phyloP scores from a whole-genome alignment of 1,284 basidiomycete species.

The Sutorius eximius region DNA sequence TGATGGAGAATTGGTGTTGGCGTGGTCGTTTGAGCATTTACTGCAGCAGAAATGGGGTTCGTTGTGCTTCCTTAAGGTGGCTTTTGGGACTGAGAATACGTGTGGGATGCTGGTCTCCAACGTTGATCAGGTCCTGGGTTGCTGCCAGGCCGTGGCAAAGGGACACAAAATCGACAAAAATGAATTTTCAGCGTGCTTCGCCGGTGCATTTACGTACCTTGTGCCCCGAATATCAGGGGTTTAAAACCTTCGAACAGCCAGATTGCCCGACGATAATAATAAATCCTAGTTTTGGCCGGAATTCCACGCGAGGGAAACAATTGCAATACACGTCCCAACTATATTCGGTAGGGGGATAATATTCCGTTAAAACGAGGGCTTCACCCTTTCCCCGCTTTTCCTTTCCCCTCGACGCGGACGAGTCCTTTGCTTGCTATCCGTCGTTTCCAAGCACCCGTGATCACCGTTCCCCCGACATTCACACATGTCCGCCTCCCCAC shows the following conservation, averaged over 20 bases:
- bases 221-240: constrained; percentile 55
- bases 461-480: constrained; percentile 23
- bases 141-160: constrained; percentile 20
- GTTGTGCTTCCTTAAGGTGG: not conserved
- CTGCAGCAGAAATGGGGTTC: not conserved
- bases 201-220: constrained; percentile 56
- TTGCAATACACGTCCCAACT: constrained; percentile 56
- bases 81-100: not conserved
- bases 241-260: constrained; percentile 44
- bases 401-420: constrained; percentile 43
- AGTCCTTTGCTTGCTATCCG: constrained; percentile 20
- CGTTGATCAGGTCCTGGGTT: constrained; percentile 20
- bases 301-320: constrained; percentile 55
- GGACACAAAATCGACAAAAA: constrained; percentile 21
- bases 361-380: constrained; percentile 71
- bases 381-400: constrained; percentile 60
- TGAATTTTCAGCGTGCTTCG: constrained; percentile 28
- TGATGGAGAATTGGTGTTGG: constrained; percentile 6
- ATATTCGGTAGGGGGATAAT: constrained; percentile 65
- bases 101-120: constrained; percentile 1
- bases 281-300: constrained; percentile 54
- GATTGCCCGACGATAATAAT: constrained; percentile 60
- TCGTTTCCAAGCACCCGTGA: constrained; percentile 29
- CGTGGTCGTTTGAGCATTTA: not conserved
- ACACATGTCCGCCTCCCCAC: constrained; percentile 48